Percentiles rank a stretch among this genome's conserved stretches.
These are phyloP conservation scores for Dictyostelium brefeldianum DNA, from an alignment of 78 protist genomes.

Conservation along the genomic window DNA sequence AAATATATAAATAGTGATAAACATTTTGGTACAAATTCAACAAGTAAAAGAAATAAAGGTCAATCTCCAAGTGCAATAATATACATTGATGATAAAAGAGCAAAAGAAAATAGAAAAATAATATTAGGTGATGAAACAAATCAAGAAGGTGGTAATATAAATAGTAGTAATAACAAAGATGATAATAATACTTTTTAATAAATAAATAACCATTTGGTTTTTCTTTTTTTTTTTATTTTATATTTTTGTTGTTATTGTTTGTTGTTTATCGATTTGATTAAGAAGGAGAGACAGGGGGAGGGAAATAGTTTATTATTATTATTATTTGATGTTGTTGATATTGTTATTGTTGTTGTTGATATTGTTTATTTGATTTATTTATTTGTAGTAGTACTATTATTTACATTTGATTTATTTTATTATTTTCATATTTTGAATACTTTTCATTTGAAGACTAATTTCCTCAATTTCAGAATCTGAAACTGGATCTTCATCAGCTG, in stretches of 20 bases:
- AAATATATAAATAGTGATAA: background rate
- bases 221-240: too few species aligned
- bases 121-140: background rate
- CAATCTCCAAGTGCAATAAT: background rate
- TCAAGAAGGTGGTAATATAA: too few species aligned
- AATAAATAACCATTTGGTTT: too few species aligned
- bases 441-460: slow-evolving; percentile 54
- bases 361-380: background rate
- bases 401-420: background rate
- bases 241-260: too few species aligned
- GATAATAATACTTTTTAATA: too few species aligned
- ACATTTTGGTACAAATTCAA: background rate
- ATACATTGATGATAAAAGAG: background rate
- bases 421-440: slow-evolving; percentile 15
- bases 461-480: slow-evolving; percentile 68
- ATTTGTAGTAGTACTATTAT: background rate
- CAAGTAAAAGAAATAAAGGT: background rate
- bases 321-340: background rate
- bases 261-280: too few species aligned
- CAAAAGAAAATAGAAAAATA: too few species aligned
- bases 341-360: background rate
- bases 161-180: too few species aligned
- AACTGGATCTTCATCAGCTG: slow-evolving; percentile 61
- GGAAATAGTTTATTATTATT: background rate
- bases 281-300: too few species aligned